A percentile compares a stretch with the other conserved stretches of the same genome.
These are phyloP conservation scores for Leucocoprinus leucothites DNA, from an alignment of 768 basidiomycete species.

Conservation along the genomic window DNA sequence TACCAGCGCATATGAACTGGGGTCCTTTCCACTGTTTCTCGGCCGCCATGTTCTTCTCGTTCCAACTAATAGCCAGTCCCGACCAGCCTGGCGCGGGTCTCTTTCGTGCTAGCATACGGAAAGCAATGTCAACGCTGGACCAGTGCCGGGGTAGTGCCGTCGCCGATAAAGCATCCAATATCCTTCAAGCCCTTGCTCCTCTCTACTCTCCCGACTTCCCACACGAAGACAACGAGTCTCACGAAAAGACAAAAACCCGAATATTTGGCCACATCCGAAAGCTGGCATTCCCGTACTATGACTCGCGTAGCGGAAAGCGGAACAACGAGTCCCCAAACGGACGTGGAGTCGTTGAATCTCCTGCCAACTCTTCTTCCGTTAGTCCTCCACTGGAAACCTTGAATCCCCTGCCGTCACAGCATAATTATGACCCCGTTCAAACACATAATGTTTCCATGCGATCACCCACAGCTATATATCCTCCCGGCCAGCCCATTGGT, in stretches of 20 bases:
- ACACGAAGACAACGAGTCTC: constrained; percentile 40
- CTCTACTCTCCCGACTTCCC: constrained; percentile 68
- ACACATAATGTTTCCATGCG: constrained; percentile 27
- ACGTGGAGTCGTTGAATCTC: constrained; percentile 47
- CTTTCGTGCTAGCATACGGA: constrained; percentile 73
- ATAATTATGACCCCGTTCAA: constrained; percentile 34
- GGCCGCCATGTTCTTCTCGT: constrained; percentile 90
- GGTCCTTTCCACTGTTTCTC: constrained; percentile 83
- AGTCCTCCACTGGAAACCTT: constrained; percentile 48
- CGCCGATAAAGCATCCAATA: constrained; percentile 72
- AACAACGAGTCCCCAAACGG: constrained; percentile 47
- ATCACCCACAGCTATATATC: constrained; percentile 18
- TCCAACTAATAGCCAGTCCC: constrained; percentile 78
- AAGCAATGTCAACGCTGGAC: constrained; percentile 63
- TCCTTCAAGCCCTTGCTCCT: constrained; percentile 68
- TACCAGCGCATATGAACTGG: constrained; percentile 83
- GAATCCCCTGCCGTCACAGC: constrained; percentile 28
- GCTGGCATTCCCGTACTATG: constrained; percentile 80
- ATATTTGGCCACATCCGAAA: constrained; percentile 68
- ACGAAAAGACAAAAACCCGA: constrained; percentile 58
- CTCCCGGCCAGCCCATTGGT: constrained; percentile 18
- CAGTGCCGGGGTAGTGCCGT: constrained; percentile 61
- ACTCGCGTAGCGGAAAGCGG: constrained; percentile 53
- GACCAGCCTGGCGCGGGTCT: constrained; percentile 76
- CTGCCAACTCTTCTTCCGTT: constrained; percentile 55